phyloP scores from a whole-genome alignment of 1,139 yeast genomes.

The Taphrina communis region DNA sequence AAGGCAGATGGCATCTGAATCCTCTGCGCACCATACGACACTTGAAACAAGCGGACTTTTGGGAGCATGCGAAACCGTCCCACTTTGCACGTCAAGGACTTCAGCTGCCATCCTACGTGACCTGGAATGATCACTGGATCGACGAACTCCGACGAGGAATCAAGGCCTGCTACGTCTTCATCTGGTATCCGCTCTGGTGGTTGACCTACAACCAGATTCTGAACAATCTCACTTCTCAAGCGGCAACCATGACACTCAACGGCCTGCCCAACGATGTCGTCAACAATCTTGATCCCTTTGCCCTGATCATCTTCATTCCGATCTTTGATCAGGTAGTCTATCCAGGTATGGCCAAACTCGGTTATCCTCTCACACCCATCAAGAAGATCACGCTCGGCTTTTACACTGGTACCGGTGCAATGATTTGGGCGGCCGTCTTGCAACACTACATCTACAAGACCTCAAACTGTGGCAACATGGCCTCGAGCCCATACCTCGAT shows the following conservation, averaged over 20 bases:
- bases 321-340: conserved; percentile 61
- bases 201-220: conserved; percentile 71
- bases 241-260: conserved; percentile 68
- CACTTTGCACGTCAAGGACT: conserved; percentile 18
- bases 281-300: conserved; percentile 67
- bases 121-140: conserved; percentile 66
- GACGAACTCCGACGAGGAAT: conserved; percentile 67
- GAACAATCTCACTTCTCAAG: conserved; percentile 68
- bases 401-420: conserved; percentile 69
- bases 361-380: conserved; percentile 59
- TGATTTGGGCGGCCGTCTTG: conserved; percentile 80
- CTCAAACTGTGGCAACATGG: conserved; percentile 76
- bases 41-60: conserved; percentile 56
- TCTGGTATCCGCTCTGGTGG: conserved; percentile 71
- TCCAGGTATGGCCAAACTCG: conserved; percentile 62
- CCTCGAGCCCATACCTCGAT: conserved; percentile 53
- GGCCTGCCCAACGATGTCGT: conserved; percentile 71
- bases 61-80: conserved; percentile 50
- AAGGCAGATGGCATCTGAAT: conserved; percentile 32
- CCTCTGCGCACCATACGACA: conserved; percentile 30
- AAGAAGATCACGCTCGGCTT: conserved; percentile 79
- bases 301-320: conserved; percentile 68
- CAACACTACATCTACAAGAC: conserved; percentile 72
- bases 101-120: conserved; percentile 22
- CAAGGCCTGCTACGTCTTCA: conserved; percentile 68